Percentiles rank a stretch among this genome's conserved stretches.
These are phyloP conservation scores for Phaffomyces opuntiae DNA, from an alignment of 805 yeast species.

Conservation along the genomic window DNA sequence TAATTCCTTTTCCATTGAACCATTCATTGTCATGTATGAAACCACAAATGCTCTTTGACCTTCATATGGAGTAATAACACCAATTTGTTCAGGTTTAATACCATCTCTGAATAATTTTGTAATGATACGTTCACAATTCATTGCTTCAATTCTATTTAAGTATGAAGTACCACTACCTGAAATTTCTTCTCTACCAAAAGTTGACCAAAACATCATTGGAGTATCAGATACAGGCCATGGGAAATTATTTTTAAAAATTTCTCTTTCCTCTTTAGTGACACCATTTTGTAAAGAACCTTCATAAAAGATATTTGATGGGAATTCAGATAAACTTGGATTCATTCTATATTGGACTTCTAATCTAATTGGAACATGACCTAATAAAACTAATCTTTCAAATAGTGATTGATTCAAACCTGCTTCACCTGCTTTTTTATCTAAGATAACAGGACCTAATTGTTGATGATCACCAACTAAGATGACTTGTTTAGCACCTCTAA, in stretches of 20 bases:
- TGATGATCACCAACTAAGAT: conserved; percentile 93
- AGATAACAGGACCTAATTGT: conserved; percentile 88
- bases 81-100: conserved; percentile 72
- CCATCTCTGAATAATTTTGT: conserved; percentile 72
- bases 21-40: conserved; percentile 70
- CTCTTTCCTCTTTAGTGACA: conserved; percentile 70
- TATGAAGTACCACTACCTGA: conserved; percentile 75
- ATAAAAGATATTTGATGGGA: conserved; percentile 85
- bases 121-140: conserved; percentile 76
- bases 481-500: conserved; percentile 84
- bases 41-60: conserved; percentile 83
- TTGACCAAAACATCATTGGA: conserved; percentile 97
- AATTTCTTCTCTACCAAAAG: conserved; percentile 83
- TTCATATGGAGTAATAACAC: conserved; percentile 91
- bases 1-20: conserved; percentile 55
- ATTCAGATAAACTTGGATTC: conserved; percentile 85
- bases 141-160: conserved; percentile 82
- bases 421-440: conserved; percentile 71
- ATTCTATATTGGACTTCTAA: conserved; percentile 91
- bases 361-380: conserved; percentile 81
- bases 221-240: conserved; percentile 86
- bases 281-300: conserved; percentile 92
- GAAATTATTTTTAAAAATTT: conserved; percentile 47
- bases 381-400: conserved; percentile 75
- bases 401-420: conserved; percentile 85